Evolutionary conservation across 2,329 filamentous ascomycete species (phyloP).

Genomic region (Fusarium globosum): DNA sequence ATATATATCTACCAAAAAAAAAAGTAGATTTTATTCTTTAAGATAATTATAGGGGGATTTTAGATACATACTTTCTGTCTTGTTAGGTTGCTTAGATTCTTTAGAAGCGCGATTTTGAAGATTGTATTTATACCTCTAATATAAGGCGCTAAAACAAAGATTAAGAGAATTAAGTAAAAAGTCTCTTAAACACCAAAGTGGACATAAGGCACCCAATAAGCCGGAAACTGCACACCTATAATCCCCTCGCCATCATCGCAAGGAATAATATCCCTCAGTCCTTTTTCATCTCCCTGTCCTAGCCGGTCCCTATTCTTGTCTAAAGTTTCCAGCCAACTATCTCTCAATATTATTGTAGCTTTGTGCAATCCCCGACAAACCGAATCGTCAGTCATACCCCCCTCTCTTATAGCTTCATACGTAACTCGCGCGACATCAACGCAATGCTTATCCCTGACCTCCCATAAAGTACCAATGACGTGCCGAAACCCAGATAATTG

Average conservation of each 20-base stretch:
- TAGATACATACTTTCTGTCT: no score
- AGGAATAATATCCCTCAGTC: neutral
- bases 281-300: neutral
- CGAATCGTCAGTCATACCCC: neutral
- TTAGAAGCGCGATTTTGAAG: no score
- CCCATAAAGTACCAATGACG: neutral
- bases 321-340: neutral
- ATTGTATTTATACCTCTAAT: no score
- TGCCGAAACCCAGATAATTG: neutral
- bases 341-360: neutral
- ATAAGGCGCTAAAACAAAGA: no score
- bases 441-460: neutral
- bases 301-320: neutral
- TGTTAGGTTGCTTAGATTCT: no score
- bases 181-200: slow-evolving; percentile 4
- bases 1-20: no score
- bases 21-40: no score
- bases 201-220: slow-evolving; percentile 3
- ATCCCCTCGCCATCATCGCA: neutral
- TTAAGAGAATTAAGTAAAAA: neutral
- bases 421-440: neutral
- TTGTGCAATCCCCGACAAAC: neutral
- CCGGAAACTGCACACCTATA: no score
- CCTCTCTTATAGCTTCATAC: neutral
- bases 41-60: no score